Percentiles rank a stretch among this genome's conserved stretches.
These are phyloP conservation scores for Fragaria iinumae DNA, from an alignment of 306 rosid species.

Conservation along the genomic window DNA sequence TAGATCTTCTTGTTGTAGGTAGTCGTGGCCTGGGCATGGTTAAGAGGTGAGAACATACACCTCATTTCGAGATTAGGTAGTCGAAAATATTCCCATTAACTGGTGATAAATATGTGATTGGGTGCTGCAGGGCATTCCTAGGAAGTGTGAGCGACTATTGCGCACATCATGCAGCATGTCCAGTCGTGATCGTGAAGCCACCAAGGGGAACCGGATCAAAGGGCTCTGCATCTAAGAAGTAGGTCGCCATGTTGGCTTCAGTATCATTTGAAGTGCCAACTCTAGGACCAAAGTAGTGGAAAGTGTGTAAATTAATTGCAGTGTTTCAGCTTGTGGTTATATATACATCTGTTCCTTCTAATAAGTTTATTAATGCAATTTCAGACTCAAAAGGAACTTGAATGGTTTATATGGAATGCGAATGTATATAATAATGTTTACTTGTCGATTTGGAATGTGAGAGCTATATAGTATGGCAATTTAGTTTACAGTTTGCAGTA, in stretches of 20 bases:
- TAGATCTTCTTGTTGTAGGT: conserved; percentile 61
- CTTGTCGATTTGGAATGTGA: background rate
- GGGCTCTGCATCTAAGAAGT: background rate
- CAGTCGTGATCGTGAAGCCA: conserved; percentile 62
- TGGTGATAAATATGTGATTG: no score
- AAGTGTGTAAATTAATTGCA: background rate
- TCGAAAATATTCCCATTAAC: no score
- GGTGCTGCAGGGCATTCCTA: conserved; percentile 17
- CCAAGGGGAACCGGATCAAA: conserved; percentile 25
- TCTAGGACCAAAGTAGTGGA: background rate
- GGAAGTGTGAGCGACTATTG: conserved; percentile 83
- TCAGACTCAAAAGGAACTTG: background rate
- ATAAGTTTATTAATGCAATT: background rate
- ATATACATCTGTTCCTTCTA: background rate
- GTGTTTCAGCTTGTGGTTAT: background rate
- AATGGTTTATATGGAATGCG: background rate
- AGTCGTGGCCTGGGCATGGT: conserved; percentile 70
- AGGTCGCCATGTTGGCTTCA: background rate
- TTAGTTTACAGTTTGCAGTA: no score
- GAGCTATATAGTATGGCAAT: background rate
- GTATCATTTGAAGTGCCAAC: background rate
- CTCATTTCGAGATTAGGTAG: no score
- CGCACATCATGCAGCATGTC: conserved; percentile 57
- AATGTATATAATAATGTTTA: background rate
- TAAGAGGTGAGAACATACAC: conserved; percentile 41